Evolutionary conservation across 495 filamentous ascomycete species (phyloP).

Genomic region (Rostrohypoxylon terebratum): DNA sequence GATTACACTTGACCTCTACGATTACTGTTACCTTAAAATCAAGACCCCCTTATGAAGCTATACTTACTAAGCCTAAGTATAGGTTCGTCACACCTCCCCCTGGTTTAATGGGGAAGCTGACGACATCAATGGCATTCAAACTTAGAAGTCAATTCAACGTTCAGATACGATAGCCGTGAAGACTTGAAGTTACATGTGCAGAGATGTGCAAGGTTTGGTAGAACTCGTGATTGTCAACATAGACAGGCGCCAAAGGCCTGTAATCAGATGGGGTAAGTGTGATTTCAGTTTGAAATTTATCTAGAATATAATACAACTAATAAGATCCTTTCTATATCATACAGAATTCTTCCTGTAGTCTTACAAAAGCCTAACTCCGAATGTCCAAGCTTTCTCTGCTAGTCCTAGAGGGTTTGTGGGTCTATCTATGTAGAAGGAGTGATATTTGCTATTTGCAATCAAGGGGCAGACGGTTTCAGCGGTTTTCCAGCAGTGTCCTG

Average conservation of each 20-base stretch:
- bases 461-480: conserved; percentile 1
- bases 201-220: background rate
- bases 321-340: background rate
- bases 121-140: conserved; percentile 1
- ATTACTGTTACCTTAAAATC: no score
- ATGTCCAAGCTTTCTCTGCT: background rate
- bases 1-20: no score
- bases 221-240: background rate
- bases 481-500: conserved; percentile 30
- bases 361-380: background rate
- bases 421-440: background rate
- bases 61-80: no score
- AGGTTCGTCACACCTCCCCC: no score
- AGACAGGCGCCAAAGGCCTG: background rate
- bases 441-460: background rate
- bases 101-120: conserved; percentile 12
- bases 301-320: background rate
- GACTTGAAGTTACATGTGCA: background rate
- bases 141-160: background rate
- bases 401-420: background rate
- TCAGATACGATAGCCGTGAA: background rate
- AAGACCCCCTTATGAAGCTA: no score
- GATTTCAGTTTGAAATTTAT: no score
- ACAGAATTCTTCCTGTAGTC: background rate
- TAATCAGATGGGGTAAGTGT: no score